A percentile compares a stretch with the other conserved stretches of the same genome.
phyloP scores from a whole-genome alignment of 148 eudicot species.

The Cornus controversa region DNA sequence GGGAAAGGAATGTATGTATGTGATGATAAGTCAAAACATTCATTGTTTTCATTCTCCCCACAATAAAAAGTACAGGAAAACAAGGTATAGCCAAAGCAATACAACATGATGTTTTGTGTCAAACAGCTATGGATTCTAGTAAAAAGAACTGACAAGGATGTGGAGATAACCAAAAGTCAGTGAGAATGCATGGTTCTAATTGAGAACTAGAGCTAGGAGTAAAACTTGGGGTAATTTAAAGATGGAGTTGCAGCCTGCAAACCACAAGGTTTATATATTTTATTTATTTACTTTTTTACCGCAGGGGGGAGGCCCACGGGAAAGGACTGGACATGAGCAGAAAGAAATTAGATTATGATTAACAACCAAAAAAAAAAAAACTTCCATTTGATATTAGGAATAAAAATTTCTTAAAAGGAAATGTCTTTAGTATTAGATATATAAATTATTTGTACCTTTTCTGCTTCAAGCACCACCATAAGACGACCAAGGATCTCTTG shows the following conservation, averaged over 20 bases:
- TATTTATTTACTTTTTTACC: not conserved
- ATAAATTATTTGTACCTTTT: constrained; percentile 47
- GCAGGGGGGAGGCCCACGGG: not conserved
- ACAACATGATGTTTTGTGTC: not conserved
- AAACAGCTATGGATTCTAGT: not conserved
- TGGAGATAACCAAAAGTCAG: not conserved
- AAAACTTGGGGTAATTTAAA: not conserved
- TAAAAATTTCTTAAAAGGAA: not conserved
- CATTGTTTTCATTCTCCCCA: not conserved
- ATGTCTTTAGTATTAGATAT: not conserved
- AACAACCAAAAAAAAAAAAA: too few relatives aligned
- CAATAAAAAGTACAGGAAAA: not conserved
- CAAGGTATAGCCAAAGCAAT: not conserved
- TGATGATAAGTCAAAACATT: too few relatives aligned
- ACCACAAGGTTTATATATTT: not conserved
- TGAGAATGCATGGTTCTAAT: not conserved
- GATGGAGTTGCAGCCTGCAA: not conserved
- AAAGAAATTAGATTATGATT: not conserved
- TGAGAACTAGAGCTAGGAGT: not conserved
- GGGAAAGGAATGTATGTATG: not conserved
- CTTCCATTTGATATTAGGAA: not conserved
- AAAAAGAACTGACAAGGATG: not conserved
- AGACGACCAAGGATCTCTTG: constrained; percentile 97
- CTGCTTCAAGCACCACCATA: constrained; percentile 82
- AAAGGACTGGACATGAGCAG: not conserved